Evolutionary conservation across 2,329 filamentous ascomycete genomes (phyloP).

Genomic region (Cladorrhinum sp.): DNA sequence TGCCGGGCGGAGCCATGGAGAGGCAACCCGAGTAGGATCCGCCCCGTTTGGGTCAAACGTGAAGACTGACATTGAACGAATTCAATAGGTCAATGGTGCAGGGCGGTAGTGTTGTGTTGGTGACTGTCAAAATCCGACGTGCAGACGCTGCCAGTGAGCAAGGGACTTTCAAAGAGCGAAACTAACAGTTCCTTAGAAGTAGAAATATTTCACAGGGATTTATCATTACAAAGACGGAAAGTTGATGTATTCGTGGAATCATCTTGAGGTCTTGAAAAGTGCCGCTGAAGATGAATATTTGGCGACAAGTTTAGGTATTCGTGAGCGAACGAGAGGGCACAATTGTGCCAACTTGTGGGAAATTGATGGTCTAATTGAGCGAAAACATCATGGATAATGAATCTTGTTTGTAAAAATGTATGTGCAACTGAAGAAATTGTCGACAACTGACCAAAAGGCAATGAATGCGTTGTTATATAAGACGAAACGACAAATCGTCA

Average conservation of each 20-base stretch:
- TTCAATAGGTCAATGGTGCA: background rate
- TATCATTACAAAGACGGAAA: constrained; percentile 24
- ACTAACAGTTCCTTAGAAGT: constrained; percentile 10
- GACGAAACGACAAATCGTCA: background rate
- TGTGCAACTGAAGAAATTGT: background rate
- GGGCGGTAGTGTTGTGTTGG: background rate
- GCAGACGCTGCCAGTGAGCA: no score
- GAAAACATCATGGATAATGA: constrained; percentile 11
- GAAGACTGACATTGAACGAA: constrained; percentile 79
- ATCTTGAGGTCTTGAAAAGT: constrained; percentile 33
- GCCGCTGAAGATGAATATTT: constrained; percentile 8
- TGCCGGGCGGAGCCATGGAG: constrained; percentile 74
- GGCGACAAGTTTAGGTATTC: background rate
- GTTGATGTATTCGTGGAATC: constrained; percentile 38
- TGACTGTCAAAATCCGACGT: background rate
- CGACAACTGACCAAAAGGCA: background rate
- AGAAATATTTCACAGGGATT: constrained; percentile 28
- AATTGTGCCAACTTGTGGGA: background rate
- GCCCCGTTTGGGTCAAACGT: constrained; percentile 68
- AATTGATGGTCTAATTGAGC: constrained; percentile 2
- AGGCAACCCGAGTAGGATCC: constrained; percentile 81
- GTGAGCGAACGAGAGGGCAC: background rate
- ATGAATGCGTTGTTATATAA: background rate
- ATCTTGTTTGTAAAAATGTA: background rate
- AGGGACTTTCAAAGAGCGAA: background rate